Percentiles rank a stretch among this genome's conserved stretches.
Conservation (phyloP, 1,284 basidiomycete genomes). For the Fomes fomentarius region DNA sequence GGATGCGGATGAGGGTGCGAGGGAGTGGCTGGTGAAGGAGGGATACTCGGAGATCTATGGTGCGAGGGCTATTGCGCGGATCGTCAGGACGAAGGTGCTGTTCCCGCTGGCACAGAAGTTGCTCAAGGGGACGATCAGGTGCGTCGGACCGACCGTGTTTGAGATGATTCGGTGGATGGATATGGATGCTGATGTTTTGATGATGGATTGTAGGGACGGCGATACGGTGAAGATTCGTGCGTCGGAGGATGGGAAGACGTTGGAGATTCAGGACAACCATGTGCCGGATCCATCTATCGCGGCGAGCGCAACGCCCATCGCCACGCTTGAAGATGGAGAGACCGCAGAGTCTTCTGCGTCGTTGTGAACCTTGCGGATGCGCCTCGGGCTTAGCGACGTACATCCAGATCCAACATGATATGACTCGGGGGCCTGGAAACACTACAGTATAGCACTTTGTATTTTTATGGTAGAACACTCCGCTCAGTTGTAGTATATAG, state of each 20-base stretch:
- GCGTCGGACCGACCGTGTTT: constrained; percentile 31
- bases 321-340: constrained; percentile 2
- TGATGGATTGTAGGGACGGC: constrained; percentile 49
- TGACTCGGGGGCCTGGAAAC: too few relatives aligned
- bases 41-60: constrained; percentile 91
- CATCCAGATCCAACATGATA: too few relatives aligned
- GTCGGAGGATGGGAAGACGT: constrained; percentile 42
- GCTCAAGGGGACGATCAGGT: constrained; percentile 77
- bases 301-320: constrained; percentile 9
- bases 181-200: not conserved
- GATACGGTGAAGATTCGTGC: constrained; percentile 63
- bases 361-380: not conserved
- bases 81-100: constrained; percentile 78
- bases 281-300: constrained; percentile 41
- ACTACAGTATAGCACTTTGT: too few relatives aligned
- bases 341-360: not conserved
- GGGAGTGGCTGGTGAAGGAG: constrained; percentile 74
- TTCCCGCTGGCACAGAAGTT: constrained; percentile 81
- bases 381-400: too few relatives aligned
- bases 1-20: constrained; percentile 68
- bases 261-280: constrained; percentile 64
- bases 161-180: not conserved
- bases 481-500: too few relatives aligned
- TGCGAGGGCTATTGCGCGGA: constrained; percentile 81
- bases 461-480: too few relatives aligned